Evolutionary conservation across 2,329 filamentous ascomycete genomes (phyloP).

Genomic region (Davidsoniella virescens): DNA sequence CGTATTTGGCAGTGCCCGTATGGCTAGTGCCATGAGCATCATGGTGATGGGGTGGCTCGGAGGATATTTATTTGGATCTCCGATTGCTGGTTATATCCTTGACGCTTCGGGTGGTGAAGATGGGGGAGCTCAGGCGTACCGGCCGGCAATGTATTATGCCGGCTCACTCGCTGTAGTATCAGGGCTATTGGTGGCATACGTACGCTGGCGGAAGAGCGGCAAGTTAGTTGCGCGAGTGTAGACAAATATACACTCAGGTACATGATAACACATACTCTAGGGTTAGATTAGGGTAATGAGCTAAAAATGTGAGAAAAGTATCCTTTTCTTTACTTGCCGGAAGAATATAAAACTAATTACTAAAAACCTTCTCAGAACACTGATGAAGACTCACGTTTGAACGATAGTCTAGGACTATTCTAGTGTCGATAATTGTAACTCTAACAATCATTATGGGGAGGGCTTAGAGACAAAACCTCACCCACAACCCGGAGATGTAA

Average conservation of each 20-base stretch:
- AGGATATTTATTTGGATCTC: constrained; percentile 43
- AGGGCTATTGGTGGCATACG: constrained; percentile 25
- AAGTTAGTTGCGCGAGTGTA: constrained; percentile 23
- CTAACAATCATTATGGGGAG: too few species aligned
- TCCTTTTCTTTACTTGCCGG: background rate
- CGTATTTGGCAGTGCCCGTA: constrained; percentile 38
- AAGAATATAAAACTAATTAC: too few species aligned
- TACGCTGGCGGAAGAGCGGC: constrained; percentile 27
- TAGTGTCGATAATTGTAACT: too few species aligned
- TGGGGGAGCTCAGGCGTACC: constrained; percentile 33
- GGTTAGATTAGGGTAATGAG: too few species aligned
- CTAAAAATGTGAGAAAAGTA: background rate
- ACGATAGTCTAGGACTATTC: too few species aligned
- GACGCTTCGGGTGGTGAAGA: constrained; percentile 36
- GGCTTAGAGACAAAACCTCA: too few species aligned
- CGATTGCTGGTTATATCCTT: constrained; percentile 44
- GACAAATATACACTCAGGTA: background rate
- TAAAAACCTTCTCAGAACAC: too few species aligned
- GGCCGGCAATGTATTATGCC: constrained; percentile 46
- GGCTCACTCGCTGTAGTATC: constrained; percentile 34
- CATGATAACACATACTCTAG: too few species aligned
- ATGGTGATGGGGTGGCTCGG: constrained; percentile 43
- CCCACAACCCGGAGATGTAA: too few species aligned
- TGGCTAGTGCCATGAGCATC: constrained; percentile 44
- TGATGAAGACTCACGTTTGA: too few species aligned